Percentiles rank a stretch among this genome's conserved stretches.
Conservation (phyloP, 805 yeast genomes). For the Brettanomyces sp. region DNA sequence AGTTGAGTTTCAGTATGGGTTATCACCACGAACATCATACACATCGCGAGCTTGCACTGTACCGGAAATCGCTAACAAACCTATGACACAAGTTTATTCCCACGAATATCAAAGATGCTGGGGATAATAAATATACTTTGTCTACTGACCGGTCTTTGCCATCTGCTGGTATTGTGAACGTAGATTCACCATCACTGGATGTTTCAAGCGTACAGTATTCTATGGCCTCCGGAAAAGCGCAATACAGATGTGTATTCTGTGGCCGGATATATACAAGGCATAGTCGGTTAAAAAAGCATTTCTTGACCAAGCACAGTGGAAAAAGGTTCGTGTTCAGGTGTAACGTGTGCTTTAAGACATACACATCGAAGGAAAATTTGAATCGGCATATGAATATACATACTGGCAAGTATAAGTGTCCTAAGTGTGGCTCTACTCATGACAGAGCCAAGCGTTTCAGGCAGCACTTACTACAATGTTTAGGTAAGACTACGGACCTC, state of each 20-base stretch:
- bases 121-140: no score
- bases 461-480: conserved; percentile 8
- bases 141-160: no score
- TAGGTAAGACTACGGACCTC: not conserved
- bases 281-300: conserved; percentile 19
- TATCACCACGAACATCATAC: no score
- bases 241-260: not conserved
- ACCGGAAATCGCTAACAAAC: no score
- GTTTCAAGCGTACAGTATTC: no score
- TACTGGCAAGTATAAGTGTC: conserved; percentile 19
- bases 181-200: no score
- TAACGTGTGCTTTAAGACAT: conserved; percentile 12
- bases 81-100: no score
- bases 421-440: conserved; percentile 15
- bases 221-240: no score
- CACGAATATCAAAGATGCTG: no score
- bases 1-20: no score
- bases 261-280: conserved; percentile 17
- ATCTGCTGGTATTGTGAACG: no score
- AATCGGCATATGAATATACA: conserved; percentile 21
- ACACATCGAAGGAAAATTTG: conserved; percentile 19
- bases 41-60: no score
- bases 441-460: conserved; percentile 19
- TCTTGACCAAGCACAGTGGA: conserved; percentile 15
- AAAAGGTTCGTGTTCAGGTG: conserved; percentile 13